Evolutionary conservation across 495 filamentous ascomycete genomes (phyloP), one percentile per base, ranked within the genome.

Genomic region (Trichocladium antarcticum): DNA sequence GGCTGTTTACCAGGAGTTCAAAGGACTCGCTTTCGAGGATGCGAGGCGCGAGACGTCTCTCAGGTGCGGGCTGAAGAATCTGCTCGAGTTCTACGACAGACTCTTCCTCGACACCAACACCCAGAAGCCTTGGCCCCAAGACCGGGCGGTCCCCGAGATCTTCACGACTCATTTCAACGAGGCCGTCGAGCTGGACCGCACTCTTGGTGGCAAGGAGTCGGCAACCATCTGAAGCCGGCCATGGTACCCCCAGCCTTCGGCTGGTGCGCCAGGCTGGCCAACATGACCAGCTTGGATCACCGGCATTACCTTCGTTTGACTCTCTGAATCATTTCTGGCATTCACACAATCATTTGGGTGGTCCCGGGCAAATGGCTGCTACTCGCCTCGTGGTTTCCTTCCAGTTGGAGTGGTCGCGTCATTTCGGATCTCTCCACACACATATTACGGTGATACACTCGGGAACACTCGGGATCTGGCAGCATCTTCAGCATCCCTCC

Each of bases 1-100:
- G 46, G 72, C 70, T 50, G 83, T 94, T 76, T 94, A 93, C 70
- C 66, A 77, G 60, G 84, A 93, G 64, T 92, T 93, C 68, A 74
- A 79, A 52, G 66, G 69, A 54, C 71, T 76, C 57, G 85, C 88
- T 47, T 63, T 83, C 51, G 81, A 83, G 56, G 87, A 95, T 60
- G 70, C 67, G 46, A 56, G 57, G 31, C 60, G 66, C 50, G 34
- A 52, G 1, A 36, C 37, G 7, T 51, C 59, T 9, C 28, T 39
- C 16, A 50, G 35, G 27, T 36, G 28, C 11, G 62, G 63, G 8
- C 47, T 66, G 45, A 58, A 57, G 42, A 35, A 29, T 24, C 56
- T 66, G 1, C 45, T 62, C 10, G 47, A 53, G 1, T 63, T 62
- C 42, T 65, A 63, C 51, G 41, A 59, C 17, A 61, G 42, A 38